These are phyloP conservation scores for Paracamarosporium sp. DNA, from an alignment of 2,329 filamentous ascomycete genomes.

Conservation along the genomic window DNA sequence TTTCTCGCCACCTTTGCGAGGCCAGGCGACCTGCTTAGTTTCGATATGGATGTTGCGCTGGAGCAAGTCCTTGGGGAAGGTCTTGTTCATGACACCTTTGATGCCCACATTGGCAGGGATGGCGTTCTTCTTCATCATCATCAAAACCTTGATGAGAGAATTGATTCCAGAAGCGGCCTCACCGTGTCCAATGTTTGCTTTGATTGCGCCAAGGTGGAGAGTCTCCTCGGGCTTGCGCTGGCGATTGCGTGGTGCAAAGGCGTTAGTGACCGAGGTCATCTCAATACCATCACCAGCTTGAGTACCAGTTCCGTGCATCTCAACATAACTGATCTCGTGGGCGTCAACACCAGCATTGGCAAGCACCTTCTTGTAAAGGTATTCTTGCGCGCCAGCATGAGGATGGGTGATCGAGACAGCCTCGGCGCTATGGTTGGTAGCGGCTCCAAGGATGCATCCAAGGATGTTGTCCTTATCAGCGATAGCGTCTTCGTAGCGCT, in stretches of 20 bases:
- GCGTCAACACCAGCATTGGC: conserved; percentile 77
- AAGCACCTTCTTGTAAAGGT: conserved; percentile 73
- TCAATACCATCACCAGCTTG: conserved; percentile 85
- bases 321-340: conserved; percentile 79
- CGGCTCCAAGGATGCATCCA: conserved; percentile 76
- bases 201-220: conserved; percentile 61
- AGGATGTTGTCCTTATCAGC: conserved; percentile 75
- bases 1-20: conserved; percentile 56
- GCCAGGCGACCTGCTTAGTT: conserved; percentile 53
- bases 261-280: conserved; percentile 75
- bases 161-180: conserved; percentile 63
- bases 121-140: conserved; percentile 62
- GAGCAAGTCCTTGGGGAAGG: conserved; percentile 59
- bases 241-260: conserved; percentile 63
- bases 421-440: conserved; percentile 83
- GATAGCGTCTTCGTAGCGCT: conserved; percentile 79
- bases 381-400: conserved; percentile 76
- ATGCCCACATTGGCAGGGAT: conserved; percentile 63
- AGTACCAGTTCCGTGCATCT: conserved; percentile 90
- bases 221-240: conserved; percentile 58
- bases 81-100: conserved; percentile 63
- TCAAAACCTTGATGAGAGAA: conserved; percentile 59
- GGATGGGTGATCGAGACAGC: conserved; percentile 85
- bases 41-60: conserved; percentile 62
- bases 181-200: conserved; percentile 62